Evolutionary conservation across 2,329 filamentous ascomycete genomes (phyloP).

Genomic region (Xylaria multiplex): DNA sequence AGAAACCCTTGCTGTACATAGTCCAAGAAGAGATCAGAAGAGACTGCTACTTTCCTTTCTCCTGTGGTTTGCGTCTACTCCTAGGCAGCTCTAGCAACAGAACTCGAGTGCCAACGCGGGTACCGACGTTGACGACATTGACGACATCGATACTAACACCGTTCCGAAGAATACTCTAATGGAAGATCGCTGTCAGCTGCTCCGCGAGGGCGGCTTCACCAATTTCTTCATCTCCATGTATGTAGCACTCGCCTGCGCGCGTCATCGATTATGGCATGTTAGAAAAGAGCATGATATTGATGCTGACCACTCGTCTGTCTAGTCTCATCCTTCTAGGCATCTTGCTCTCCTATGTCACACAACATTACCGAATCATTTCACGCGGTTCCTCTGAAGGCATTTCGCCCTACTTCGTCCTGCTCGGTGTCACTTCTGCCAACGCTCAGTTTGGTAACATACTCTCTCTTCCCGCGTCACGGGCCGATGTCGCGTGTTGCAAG

Average conservation of each 20-base stretch:
- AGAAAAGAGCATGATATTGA: conserved; percentile 39
- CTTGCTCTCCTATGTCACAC: conserved; percentile 90
- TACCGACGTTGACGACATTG: background rate
- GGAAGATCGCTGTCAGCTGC: conserved; percentile 59
- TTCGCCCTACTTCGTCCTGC: conserved; percentile 91
- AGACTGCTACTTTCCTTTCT: background rate
- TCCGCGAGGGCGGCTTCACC: conserved; percentile 63
- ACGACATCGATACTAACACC: background rate
- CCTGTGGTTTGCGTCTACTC: background rate
- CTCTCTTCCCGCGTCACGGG: conserved; percentile 81
- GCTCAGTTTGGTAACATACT: conserved; percentile 93
- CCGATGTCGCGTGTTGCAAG: conserved; percentile 86
- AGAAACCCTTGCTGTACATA: too few relatives aligned
- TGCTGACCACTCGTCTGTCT: conserved; percentile 39
- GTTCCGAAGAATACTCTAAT: conserved; percentile 48
- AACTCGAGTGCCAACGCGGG: background rate
- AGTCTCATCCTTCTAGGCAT: conserved; percentile 86
- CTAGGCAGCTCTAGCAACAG: too few relatives aligned
- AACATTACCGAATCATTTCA: conserved; percentile 90
- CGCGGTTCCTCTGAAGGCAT: conserved; percentile 91
- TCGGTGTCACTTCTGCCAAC: conserved; percentile 91
- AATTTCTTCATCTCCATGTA: conserved; percentile 68
- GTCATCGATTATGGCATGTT: conserved; percentile 4
- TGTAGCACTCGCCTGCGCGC: conserved; percentile 37
- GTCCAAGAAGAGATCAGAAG: background rate